phyloP scores from a whole-genome alignment of 2,329 filamentous ascomycete species.

The Cercospora berteroae region DNA sequence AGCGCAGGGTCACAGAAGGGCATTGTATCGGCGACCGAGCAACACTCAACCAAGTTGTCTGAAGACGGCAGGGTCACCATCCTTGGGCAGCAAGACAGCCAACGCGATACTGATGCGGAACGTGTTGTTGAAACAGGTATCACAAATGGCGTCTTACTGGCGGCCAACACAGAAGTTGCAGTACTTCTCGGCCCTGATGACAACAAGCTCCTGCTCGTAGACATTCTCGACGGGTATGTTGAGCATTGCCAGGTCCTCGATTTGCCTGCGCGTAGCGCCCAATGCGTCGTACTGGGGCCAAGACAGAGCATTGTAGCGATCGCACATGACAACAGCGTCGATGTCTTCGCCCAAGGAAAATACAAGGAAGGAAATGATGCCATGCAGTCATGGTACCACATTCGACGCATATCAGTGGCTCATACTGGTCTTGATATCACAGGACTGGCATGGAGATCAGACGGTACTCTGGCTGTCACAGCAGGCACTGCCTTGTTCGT shows the following conservation, averaged over 20 bases:
- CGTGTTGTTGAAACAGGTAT: conserved; percentile 23
- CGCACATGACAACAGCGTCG: conserved; percentile 24
- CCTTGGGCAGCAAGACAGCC: neutral
- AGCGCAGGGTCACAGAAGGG: neutral
- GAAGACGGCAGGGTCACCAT: neutral
- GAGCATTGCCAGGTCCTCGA: conserved; percentile 29
- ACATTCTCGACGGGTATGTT: conserved; percentile 34
- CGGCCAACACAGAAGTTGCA: conserved; percentile 29
- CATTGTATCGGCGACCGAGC: neutral
- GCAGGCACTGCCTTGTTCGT: conserved; percentile 89
- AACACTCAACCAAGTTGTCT: neutral
- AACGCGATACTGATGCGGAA: neutral
- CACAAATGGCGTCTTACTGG: conserved; percentile 18
- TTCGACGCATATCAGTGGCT: conserved; percentile 30
- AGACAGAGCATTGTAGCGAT: conserved; percentile 33
- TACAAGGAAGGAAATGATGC: conserved; percentile 26
- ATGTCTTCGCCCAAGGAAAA: conserved; percentile 31
- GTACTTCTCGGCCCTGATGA: conserved; percentile 25
- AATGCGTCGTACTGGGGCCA: conserved; percentile 18
- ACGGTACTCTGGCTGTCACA: conserved; percentile 81
- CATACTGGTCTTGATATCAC: conserved; percentile 27
- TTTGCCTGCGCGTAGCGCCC: conserved; percentile 13
- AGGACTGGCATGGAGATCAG: conserved; percentile 66
- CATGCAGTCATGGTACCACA: conserved; percentile 24
- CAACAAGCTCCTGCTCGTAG: conserved; percentile 28